Percentiles rank a stretch among this genome's conserved stretches.
phyloP scores from a whole-genome alignment of 106 monocot species.

The Dioscorea alata region DNA sequence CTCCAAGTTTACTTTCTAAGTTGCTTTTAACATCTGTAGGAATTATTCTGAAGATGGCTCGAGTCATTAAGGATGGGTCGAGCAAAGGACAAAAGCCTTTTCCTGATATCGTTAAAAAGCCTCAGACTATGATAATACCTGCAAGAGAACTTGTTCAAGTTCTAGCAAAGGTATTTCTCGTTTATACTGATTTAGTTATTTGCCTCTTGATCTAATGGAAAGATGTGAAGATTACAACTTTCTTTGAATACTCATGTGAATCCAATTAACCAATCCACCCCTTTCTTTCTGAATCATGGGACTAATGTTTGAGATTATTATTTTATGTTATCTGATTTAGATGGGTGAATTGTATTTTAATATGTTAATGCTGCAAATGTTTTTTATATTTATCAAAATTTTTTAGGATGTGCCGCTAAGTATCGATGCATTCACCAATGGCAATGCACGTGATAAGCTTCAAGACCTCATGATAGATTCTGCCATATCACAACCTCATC shows the following conservation, averaged over 20 bases:
- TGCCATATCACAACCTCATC: conserved; percentile 72
- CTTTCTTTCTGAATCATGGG: too few relatives aligned
- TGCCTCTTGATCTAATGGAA: neutral
- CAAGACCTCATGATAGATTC: conserved; percentile 89
- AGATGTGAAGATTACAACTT: neutral
- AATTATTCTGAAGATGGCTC: conserved; percentile 88
- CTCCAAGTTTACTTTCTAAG: neutral
- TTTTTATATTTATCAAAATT: neutral
- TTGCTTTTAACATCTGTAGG: conserved; percentile 29
- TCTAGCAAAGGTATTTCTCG: conserved; percentile 69
- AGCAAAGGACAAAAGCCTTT: conserved; percentile 41
- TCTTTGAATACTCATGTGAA: too few relatives aligned
- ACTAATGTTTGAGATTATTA: neutral
- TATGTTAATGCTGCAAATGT: neutral
- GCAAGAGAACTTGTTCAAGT: conserved; percentile 84
- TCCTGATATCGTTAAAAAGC: conserved; percentile 45
- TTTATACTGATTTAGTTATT: neutral
- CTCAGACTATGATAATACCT: conserved; percentile 82
- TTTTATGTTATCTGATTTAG: neutral
- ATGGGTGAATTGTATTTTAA: neutral
- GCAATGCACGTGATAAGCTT: conserved; percentile 34
- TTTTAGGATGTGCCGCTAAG: conserved; percentile 63
- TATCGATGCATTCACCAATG: conserved; percentile 42
- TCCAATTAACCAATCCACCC: too few relatives aligned
- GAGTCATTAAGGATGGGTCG: conserved; percentile 65